A percentile compares a stretch with the other conserved stretches of the same genome.
phyloP scores from a whole-genome alignment of 495 filamentous ascomycete genomes.

The Podospora anserina region DNA sequence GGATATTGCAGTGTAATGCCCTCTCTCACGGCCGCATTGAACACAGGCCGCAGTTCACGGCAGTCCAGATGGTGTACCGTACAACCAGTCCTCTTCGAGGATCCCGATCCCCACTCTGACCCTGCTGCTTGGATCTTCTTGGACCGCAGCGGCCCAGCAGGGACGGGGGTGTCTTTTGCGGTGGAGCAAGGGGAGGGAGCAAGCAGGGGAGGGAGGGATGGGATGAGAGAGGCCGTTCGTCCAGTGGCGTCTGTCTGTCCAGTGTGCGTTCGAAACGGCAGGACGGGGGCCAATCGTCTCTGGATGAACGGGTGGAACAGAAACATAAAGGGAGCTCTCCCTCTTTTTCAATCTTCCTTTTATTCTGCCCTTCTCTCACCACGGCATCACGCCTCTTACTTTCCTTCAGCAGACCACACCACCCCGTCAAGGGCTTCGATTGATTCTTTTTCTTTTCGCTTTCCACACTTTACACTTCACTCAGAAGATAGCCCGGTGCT shows the following conservation, averaged over 20 bases:
- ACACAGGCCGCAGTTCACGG: not conserved
- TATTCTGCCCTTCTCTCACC: conserved; percentile 17
- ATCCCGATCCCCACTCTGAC: conserved; percentile 6
- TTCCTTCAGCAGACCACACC: conserved; percentile 20
- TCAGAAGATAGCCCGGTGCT: conserved; percentile 22
- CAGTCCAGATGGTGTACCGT: too few species aligned
- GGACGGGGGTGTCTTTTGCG: not conserved
- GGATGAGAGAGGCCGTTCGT: conserved; percentile 16
- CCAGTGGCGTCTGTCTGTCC: conserved; percentile 20
- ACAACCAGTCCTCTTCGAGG: not conserved
- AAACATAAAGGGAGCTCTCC: conserved; percentile 33
- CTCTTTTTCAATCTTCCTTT: conserved; percentile 15
- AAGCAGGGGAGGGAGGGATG: conserved; percentile 6
- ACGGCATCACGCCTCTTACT: conserved; percentile 25
- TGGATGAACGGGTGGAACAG: conserved; percentile 20
- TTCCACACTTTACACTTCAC: conserved; percentile 10
- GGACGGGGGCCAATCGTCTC: conserved; percentile 24
- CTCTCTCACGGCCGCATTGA: not conserved
- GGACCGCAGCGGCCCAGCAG: conserved; percentile 3
- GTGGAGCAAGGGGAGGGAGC: not conserved
- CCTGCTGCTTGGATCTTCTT: conserved; percentile 4
- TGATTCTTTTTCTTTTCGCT: conserved; percentile 21
- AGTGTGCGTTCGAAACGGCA: conserved; percentile 25
- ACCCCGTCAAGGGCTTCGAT: conserved; percentile 14
- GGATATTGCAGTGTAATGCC: not conserved